phyloP scores from a whole-genome alignment of 805 yeast species.

The Candida ipomoeae region DNA sequence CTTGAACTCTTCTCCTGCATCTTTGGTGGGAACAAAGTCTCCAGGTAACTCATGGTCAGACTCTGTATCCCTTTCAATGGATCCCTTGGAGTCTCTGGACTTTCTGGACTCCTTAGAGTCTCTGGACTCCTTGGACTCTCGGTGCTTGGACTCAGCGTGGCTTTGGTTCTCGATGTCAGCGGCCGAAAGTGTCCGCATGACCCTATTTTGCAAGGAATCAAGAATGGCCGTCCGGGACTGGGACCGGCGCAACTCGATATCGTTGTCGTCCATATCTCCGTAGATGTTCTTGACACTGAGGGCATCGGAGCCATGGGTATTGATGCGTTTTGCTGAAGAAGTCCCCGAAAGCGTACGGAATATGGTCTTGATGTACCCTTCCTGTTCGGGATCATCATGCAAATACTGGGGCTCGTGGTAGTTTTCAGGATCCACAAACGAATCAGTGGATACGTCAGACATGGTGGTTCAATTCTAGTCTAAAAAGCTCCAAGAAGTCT shows the following conservation, averaged over 20 bases:
- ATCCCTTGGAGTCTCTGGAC: neutral
- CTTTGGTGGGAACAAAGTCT: constrained; percentile 30
- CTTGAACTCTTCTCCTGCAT: constrained; percentile 52
- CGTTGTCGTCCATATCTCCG: constrained; percentile 34
- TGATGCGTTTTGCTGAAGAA: constrained; percentile 5
- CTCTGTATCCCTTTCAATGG: neutral
- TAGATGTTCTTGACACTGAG: constrained; percentile 37
- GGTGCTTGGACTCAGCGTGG: neutral
- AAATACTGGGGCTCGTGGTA: neutral
- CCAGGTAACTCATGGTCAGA: constrained; percentile 21
- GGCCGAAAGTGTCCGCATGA: constrained; percentile 11
- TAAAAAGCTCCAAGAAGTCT: too few species aligned
- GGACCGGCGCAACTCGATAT: constrained; percentile 39
- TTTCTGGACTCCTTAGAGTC: too few species aligned
- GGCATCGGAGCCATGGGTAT: constrained; percentile 13
- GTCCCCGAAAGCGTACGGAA: constrained; percentile 10
- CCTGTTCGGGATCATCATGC: neutral
- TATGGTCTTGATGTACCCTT: constrained; percentile 3
- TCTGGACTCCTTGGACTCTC: too few species aligned
- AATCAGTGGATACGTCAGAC: neutral
- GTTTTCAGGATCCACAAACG: neutral
- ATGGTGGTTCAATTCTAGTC: neutral
- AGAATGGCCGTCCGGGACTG: constrained; percentile 44
- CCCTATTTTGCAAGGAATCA: constrained; percentile 29
- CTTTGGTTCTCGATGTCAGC: constrained; percentile 19